Evolutionary conservation across 805 yeast species (phyloP), one percentile per base, ranked within the genome.

Genomic region (Candida golubevii): DNA sequence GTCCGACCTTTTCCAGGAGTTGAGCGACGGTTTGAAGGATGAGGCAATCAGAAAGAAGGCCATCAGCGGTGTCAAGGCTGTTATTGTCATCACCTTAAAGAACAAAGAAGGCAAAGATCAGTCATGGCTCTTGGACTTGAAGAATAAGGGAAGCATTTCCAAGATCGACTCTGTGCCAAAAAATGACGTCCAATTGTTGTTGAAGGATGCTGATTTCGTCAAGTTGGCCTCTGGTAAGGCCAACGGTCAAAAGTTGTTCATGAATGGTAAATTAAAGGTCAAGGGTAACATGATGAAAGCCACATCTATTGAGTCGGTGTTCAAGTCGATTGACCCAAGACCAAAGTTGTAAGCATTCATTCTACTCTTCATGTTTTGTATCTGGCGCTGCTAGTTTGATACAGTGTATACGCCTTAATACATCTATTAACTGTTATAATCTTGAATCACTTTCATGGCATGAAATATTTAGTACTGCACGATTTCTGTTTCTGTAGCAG

Each of bases 271-370:
- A 66, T 78, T 88, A 65, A 87, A 86, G 75, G 82, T 88, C 52
- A 85, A 83, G 74, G 96, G 96, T 53, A 86, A 88, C 71, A 83
- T 88, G 70, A 85, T 85, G 90, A 88, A 88, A 75, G 95, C 95
- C 43, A 79, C 90, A 36, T 78, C 79, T 47, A 78, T 85, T 48
- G 91, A 85, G 66, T 69, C 75, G 39, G 78, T 85, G 39, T 75
- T 85, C 67, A 82, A 81, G 72, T 50, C 65, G 28, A 53, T 69
- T 41, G 75, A 63, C 58, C 71, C 73, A 45, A 69, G 66, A 60
- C 62, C 76, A 40, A 71, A 71, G 63, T 70, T 70, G 59, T 70
- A 43, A 36, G 13, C 18, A 11, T 18, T 18, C 23, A 3, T 18
- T 18, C 23, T 29, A 29, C 32, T 6, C n/a, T 12, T 7, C 29